These are phyloP conservation scores for Cladophialophora psammophila DNA, from an alignment of 2,329 filamentous ascomycete genomes.

Conservation along the genomic window DNA sequence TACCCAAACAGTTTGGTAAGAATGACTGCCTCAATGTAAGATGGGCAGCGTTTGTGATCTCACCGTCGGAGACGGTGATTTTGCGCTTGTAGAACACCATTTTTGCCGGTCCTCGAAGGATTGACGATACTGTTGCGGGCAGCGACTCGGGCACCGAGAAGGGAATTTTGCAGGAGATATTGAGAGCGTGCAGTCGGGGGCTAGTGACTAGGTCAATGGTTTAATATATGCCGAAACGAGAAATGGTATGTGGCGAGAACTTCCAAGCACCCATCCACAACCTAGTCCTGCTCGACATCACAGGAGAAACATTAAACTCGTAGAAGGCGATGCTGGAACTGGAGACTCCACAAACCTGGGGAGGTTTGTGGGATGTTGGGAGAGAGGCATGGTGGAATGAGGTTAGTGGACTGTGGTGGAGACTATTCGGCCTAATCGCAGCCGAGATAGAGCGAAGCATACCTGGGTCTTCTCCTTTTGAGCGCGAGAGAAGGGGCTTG, in stretches of 20 bases:
- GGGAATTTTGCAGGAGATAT: background rate
- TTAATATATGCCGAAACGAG: background rate
- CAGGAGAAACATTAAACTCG: background rate
- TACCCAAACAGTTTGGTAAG: conserved; percentile 45
- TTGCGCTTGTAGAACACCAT: conserved; percentile 19
- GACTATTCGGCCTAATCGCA: background rate
- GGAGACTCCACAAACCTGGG: background rate
- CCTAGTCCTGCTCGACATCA: background rate
- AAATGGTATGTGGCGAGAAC: background rate
- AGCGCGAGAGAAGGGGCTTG: background rate
- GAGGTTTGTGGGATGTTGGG: background rate
- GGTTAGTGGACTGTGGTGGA: background rate
- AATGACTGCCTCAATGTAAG: conserved; percentile 52
- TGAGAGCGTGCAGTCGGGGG: background rate
- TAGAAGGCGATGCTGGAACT: background rate
- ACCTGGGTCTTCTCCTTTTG: background rate
- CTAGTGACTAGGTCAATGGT: background rate
- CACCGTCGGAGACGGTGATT: conserved; percentile 13
- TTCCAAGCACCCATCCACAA: background rate
- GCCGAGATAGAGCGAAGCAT: background rate
- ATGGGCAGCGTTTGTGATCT: conserved; percentile 47
- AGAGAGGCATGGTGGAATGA: background rate
- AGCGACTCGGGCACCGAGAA: background rate
- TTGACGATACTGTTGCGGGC: background rate
- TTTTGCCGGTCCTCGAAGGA: background rate